Percentiles rank a stretch among this genome's conserved stretches.
Evolutionary conservation across 148 eudicot genomes (phyloP).

Genomic region (Spergularia marina): DNA sequence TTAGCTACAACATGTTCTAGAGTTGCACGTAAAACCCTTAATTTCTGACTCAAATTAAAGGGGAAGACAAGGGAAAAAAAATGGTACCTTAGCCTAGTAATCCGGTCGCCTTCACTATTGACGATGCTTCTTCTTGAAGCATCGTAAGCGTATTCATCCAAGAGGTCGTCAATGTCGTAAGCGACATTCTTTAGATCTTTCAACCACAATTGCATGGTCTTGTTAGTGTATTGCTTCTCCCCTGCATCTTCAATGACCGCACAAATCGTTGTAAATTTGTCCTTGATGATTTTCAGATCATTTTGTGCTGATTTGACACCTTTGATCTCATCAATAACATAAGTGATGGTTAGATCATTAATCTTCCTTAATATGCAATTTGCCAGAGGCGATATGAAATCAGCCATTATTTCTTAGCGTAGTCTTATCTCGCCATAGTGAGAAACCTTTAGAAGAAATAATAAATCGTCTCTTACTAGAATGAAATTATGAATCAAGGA

Average conservation of each 20-base stretch:
- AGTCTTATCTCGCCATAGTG: no score
- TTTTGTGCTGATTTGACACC: neutral
- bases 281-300: neutral
- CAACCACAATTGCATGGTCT: conserved; percentile 11
- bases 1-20: conserved; percentile 17
- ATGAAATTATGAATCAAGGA: no score
- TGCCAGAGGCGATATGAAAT: neutral
- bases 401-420: neutral
- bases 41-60: conserved; percentile 11
- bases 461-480: no score
- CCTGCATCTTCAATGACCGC: conserved; percentile 10
- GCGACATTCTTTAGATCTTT: conserved; percentile 1
- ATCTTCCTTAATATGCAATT: neutral
- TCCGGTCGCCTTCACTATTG: neutral
- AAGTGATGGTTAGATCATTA: neutral
- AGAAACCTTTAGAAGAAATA: no score
- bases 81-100: conserved; percentile 16
- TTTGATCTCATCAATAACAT: neutral
- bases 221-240: conserved; percentile 4
- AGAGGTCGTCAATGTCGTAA: conserved; percentile 8
- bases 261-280: neutral
- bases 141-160: conserved; percentile 13
- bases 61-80: conserved; percentile 13
- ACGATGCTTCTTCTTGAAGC: neutral
- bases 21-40: conserved; percentile 13